These are phyloP conservation scores for Periconia sp. DNA, from an alignment of 2,329 filamentous ascomycete genomes.

Conservation along the genomic window DNA sequence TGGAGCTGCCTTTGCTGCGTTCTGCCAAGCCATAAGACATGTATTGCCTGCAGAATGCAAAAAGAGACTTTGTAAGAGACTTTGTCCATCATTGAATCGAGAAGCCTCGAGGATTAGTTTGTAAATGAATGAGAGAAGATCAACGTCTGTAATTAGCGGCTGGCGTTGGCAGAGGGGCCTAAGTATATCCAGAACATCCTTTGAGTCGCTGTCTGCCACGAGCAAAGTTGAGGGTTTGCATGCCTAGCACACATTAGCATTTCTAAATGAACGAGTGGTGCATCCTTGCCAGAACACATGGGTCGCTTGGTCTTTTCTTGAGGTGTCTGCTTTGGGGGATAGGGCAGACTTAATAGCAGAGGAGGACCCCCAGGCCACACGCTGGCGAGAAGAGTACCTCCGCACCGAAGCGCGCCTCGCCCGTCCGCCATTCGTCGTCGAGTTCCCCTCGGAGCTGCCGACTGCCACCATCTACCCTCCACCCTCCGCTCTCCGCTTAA, in stretches of 20 bases:
- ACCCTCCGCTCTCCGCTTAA: too few relatives aligned
- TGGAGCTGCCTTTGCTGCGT: constrained; percentile 30
- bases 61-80: background rate
- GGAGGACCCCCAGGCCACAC: too few relatives aligned
- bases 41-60: constrained; percentile 25
- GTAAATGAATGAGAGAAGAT: constrained; percentile 37
- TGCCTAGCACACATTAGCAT: constrained; percentile 21
- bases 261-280: constrained; percentile 4
- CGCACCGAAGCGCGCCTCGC: too few relatives aligned
- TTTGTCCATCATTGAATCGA: constrained; percentile 10
- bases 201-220: constrained; percentile 18
- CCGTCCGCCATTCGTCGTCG: too few relatives aligned
- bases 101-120: constrained; percentile 25
- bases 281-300: constrained; percentile 38
- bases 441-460: too few relatives aligned
- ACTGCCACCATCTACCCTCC: too few relatives aligned
- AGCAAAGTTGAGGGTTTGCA: constrained; percentile 39
- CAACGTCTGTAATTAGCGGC: constrained; percentile 29
- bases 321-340: constrained; percentile 38
- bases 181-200: constrained; percentile 17
- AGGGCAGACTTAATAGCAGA: too few relatives aligned
- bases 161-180: constrained; percentile 24
- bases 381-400: too few relatives aligned
- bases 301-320: constrained; percentile 44
- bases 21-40: constrained; percentile 34